Conservation (phyloP, 305 asterid genomes). For the Rubia peregrina region DNA sequence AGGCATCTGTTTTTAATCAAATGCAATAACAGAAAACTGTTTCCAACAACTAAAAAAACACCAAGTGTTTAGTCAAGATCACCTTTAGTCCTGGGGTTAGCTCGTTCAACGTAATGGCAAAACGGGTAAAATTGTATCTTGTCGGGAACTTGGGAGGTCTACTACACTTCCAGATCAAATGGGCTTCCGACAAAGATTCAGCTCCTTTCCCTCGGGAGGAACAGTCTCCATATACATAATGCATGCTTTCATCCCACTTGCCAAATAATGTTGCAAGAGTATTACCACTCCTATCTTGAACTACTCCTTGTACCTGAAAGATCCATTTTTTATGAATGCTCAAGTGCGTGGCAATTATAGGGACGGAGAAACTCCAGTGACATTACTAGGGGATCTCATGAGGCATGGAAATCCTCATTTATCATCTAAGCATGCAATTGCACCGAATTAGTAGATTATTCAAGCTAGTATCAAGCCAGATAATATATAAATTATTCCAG, state of each 20-base stretch:
- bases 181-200: constrained; percentile 60
- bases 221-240: constrained; percentile 61
- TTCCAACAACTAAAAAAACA: constrained; percentile 2
- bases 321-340: constrained; percentile 9
- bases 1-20: background rate
- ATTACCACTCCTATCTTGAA: constrained; percentile 71
- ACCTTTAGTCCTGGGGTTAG: constrained; percentile 70
- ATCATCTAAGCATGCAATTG: background rate
- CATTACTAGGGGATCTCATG: background rate
- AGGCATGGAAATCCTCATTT: background rate
- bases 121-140: constrained; percentile 77
- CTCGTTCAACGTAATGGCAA: constrained; percentile 86
- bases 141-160: constrained; percentile 65
- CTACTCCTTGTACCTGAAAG: constrained; percentile 78
- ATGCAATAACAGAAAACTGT: background rate
- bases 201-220: constrained; percentile 52
- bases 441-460: background rate
- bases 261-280: constrained; percentile 73
- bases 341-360: background rate
- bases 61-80: constrained; percentile 14
- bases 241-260: constrained; percentile 96
- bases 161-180: constrained; percentile 73
- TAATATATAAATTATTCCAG: background rate
- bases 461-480: background rate
- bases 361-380: background rate